A percentile compares a stretch with the other conserved stretches of the same genome.
Evolutionary conservation across 495 filamentous ascomycete genomes (phyloP).

Genomic region (Diplogelasinospora grovesii): DNA sequence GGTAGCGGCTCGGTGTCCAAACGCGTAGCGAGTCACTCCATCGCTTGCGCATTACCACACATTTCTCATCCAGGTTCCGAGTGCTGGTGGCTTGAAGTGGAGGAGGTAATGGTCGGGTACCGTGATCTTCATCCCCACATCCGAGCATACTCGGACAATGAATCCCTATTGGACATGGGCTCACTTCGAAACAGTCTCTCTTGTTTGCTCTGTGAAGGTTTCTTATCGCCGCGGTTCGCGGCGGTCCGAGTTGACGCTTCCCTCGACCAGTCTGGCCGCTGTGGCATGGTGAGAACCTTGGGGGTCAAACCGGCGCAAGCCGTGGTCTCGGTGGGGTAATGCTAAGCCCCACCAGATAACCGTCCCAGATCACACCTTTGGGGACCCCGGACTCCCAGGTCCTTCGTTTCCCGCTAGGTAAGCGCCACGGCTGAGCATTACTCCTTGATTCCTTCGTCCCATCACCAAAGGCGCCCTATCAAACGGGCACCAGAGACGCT

Average conservation of each 20-base stretch:
- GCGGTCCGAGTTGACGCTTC: neutral
- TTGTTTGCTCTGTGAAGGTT: neutral
- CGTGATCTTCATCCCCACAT: conserved; percentile 1
- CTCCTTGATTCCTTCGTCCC: conserved; percentile 4
- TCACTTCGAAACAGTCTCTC: conserved; percentile 2
- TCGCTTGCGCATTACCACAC: conserved; percentile 7
- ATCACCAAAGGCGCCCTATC: no score
- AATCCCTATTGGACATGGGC: neutral
- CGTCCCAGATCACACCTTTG: no score
- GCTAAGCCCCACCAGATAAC: no score
- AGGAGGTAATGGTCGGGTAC: no score
- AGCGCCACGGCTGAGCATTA: conserved; percentile 1
- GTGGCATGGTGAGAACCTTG: no score
- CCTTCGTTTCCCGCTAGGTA: no score
- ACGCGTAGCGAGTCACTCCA: neutral
- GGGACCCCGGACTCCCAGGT: neutral
- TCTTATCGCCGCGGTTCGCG: neutral
- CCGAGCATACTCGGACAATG: neutral
- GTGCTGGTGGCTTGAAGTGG: conserved; percentile 1
- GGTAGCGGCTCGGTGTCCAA: no score
- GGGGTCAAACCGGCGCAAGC: no score
- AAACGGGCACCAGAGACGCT: no score
- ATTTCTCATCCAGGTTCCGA: conserved; percentile 10
- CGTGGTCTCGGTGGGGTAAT: no score
- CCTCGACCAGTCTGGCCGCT: no score